phyloP scores from a whole-genome alignment of 192 early-diverging fungal species.

The Coemansia sp. region DNA sequence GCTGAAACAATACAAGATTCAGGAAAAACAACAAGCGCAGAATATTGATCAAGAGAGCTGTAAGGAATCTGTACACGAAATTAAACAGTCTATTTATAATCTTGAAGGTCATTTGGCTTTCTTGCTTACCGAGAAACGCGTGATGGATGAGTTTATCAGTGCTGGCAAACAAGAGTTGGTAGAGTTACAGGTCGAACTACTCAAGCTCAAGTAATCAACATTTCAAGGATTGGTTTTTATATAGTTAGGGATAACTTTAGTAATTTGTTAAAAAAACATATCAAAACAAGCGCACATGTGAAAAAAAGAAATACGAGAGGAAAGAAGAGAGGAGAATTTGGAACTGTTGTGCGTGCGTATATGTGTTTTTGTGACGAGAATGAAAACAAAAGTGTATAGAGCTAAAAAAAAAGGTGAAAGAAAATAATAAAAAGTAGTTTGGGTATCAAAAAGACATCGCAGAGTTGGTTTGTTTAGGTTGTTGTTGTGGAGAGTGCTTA shows the following conservation, averaged over 20 bases:
- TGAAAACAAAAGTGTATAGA: too few relatives aligned
- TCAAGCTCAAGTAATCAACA: slow-evolving; percentile 32
- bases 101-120: slow-evolving; percentile 45
- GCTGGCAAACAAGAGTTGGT: slow-evolving; percentile 34
- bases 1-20: slow-evolving; percentile 22
- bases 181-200: slow-evolving; percentile 40
- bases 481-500: too few relatives aligned
- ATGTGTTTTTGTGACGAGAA: too few relatives aligned
- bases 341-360: too few relatives aligned
- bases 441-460: not conserved
- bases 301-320: not conserved
- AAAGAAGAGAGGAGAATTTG: not conserved
- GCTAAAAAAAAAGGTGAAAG: not conserved
- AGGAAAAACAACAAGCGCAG: slow-evolving; percentile 16
- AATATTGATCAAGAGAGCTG: not conserved
- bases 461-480: not conserved
- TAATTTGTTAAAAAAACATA: too few relatives aligned
- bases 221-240: too few relatives aligned
- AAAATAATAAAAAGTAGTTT: not conserved
- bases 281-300: too few relatives aligned
- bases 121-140: slow-evolving; percentile 35
- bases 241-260: too few relatives aligned
- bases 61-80: slow-evolving; percentile 27
- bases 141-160: slow-evolving; percentile 40
- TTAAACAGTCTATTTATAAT: slow-evolving; percentile 42